phyloP scores from a whole-genome alignment of 2,329 filamentous ascomycete genomes.

The Amesomyces nigricolor region DNA sequence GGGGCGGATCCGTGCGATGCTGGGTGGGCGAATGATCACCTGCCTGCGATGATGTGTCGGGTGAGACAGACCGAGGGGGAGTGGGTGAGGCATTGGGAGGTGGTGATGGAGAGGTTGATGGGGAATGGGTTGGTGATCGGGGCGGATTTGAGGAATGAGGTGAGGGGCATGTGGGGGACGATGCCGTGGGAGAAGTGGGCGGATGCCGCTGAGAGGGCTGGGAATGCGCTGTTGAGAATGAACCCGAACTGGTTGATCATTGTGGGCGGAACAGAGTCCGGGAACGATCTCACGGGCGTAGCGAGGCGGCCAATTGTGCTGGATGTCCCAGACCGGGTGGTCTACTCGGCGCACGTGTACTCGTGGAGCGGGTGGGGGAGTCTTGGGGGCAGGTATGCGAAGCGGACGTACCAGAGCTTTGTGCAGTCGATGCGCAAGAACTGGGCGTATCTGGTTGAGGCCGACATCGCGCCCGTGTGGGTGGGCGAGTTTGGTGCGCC shows the following conservation, averaged over 20 bases:
- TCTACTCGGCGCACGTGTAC: slow-evolving; percentile 66
- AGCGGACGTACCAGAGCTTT: slow-evolving; percentile 58
- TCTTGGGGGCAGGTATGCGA: slow-evolving; percentile 52
- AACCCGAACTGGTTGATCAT: slow-evolving; percentile 61
- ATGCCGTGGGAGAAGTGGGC: slow-evolving; percentile 63
- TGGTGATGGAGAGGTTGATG: slow-evolving; percentile 54
- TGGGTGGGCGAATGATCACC: slow-evolving; percentile 60
- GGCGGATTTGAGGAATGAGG: slow-evolving; percentile 63
- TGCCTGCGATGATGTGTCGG: slow-evolving; percentile 51
- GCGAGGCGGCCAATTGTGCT: slow-evolving; percentile 51
- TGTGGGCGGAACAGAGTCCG: slow-evolving; percentile 61
- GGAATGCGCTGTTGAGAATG: slow-evolving; percentile 54
- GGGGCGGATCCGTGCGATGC: slow-evolving; percentile 63
- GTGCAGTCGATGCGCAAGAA: slow-evolving; percentile 56
- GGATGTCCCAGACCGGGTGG: slow-evolving; percentile 49
- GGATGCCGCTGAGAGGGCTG: slow-evolving; percentile 55
- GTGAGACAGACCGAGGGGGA: slow-evolving; percentile 58
- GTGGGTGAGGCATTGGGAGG: slow-evolving; percentile 63
- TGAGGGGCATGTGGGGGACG: slow-evolving; percentile 62
- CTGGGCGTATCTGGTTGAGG: slow-evolving; percentile 60
- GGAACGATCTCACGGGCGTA: slow-evolving; percentile 58
- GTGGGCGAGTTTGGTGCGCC: slow-evolving; percentile 62
- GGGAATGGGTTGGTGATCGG: slow-evolving; percentile 59
- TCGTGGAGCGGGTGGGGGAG: slow-evolving; percentile 66
- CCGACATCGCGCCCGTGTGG: slow-evolving; percentile 57